A percentile compares a stretch with the other conserved stretches of the same genome.
Evolutionary conservation across 2,329 filamentous ascomycete species (phyloP).

Genomic region (Colletotrichum orbiculare): DNA sequence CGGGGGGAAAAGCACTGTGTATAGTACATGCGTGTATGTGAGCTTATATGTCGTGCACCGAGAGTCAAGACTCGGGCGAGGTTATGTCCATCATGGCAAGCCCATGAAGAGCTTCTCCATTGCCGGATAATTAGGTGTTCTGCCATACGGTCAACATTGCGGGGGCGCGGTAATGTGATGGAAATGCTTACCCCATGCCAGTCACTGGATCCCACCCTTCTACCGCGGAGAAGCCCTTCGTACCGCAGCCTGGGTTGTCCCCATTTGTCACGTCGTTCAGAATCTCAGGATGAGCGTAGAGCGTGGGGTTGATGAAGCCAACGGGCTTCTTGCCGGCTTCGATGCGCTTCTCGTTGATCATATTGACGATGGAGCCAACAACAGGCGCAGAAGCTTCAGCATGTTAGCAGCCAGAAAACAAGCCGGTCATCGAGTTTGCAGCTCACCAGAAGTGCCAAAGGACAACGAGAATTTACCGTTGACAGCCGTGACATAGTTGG

Average conservation of each 20-base stretch:
- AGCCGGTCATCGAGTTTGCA: accelerated
- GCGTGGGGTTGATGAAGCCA: constrained; percentile 38
- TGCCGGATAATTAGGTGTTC: constrained; percentile 36
- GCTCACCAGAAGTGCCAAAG: constrained; percentile 58
- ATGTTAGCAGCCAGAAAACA: background rate
- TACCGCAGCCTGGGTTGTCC: constrained; percentile 47
- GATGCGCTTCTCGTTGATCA: constrained; percentile 46
- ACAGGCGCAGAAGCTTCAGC: constrained; percentile 45
- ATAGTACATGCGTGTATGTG: background rate
- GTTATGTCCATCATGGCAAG: constrained; percentile 29
- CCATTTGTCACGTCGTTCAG: constrained; percentile 45
- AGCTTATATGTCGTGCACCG: constrained; percentile 10
- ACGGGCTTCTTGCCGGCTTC: constrained; percentile 43
- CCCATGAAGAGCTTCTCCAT: constrained; percentile 37
- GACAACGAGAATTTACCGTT: constrained; percentile 54
- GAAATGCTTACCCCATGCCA: constrained; percentile 29
- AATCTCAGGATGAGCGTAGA: constrained; percentile 44
- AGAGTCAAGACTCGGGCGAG: background rate
- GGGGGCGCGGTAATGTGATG: background rate
- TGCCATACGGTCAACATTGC: constrained; percentile 3
- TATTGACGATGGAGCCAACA: constrained; percentile 48
- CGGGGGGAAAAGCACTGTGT: constrained; percentile 1
- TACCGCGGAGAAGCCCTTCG: constrained; percentile 43
- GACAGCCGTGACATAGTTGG: constrained; percentile 55
- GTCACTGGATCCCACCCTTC: constrained; percentile 34